Evolutionary conservation across 352 stramenopile species (phyloP).

Genomic region (Phytophthora nicotianae): DNA sequence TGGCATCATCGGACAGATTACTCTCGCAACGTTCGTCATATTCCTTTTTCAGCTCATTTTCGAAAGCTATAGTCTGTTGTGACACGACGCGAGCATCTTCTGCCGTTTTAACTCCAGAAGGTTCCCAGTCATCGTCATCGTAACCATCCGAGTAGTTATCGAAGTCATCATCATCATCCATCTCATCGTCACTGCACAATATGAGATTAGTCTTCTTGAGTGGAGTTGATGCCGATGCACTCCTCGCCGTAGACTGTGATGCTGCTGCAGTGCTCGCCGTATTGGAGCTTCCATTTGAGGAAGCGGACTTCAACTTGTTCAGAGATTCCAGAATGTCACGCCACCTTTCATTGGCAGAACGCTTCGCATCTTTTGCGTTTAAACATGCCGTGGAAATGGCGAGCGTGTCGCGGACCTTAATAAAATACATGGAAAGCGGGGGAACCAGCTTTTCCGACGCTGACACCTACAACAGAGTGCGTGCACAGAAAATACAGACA

Average conservation of each 20-base stretch:
- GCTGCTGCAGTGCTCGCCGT: slow-evolving; percentile 1
- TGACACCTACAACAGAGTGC: slow-evolving; percentile 27
- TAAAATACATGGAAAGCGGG: slow-evolving; percentile 56
- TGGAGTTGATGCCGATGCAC: slow-evolving; percentile 5
- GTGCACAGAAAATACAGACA: neutral
- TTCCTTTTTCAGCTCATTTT: slow-evolving; percentile 38
- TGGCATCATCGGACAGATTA: slow-evolving; percentile 46
- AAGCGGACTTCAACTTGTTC: slow-evolving; percentile 25
- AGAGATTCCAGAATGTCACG: slow-evolving; percentile 65
- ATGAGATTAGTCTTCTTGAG: slow-evolving; percentile 47
- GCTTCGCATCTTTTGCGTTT: slow-evolving; percentile 77
- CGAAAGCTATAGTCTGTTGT: slow-evolving; percentile 31
- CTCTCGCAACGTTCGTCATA: slow-evolving; percentile 65
- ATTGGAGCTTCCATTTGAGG: slow-evolving; percentile 17
- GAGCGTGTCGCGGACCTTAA: slow-evolving; percentile 49
- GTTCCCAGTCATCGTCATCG: slow-evolving; percentile 42
- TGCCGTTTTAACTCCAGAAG: slow-evolving; percentile 31
- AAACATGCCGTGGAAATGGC: slow-evolving; percentile 63
- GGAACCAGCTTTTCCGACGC: slow-evolving; percentile 43
- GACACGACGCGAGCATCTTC: slow-evolving; percentile 6
- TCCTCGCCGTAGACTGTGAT: slow-evolving; percentile 7
- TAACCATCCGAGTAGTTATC: slow-evolving; percentile 46
- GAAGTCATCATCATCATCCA: slow-evolving; percentile 66
- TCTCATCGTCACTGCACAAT: slow-evolving; percentile 68
- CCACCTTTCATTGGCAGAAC: slow-evolving; percentile 73